Evolutionary conservation across 768 basidiomycete species (phyloP).

Genomic region (Lactarius vividus): DNA sequence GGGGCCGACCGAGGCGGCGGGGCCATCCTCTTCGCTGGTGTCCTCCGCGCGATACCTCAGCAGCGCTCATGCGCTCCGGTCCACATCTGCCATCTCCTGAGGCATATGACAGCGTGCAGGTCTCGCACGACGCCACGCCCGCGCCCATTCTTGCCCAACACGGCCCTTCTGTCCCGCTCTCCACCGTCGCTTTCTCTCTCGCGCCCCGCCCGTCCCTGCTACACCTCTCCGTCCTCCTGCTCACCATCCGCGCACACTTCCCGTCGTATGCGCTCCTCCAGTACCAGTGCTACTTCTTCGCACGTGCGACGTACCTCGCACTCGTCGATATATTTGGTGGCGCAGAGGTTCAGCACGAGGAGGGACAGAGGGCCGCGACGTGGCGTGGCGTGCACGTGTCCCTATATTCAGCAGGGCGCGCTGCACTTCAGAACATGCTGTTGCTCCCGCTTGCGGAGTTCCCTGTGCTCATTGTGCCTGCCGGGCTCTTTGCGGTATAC

Average conservation of each 20-base stretch:
- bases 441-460: conserved; percentile 25
- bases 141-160: conserved; percentile 18
- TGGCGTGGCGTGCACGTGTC: conserved; percentile 29
- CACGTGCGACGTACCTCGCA: conserved; percentile 22
- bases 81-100: neutral
- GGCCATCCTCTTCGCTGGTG: neutral
- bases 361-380: conserved; percentile 18
- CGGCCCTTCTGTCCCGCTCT: conserved; percentile 18
- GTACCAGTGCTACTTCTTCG: conserved; percentile 29
- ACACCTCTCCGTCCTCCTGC: conserved; percentile 26
- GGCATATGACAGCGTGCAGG: conserved; percentile 26
- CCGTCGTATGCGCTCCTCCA: conserved; percentile 26
- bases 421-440: conserved; percentile 28
- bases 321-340: conserved; percentile 21
- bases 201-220: conserved; percentile 19
- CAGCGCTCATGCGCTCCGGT: conserved; percentile 12
- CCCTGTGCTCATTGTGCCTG: conserved; percentile 25
- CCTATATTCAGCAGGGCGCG: conserved; percentile 21
- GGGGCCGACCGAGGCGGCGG: neutral
- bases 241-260: conserved; percentile 24
- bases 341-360: conserved; percentile 15
- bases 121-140: conserved; percentile 26
- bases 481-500: conserved; percentile 26
- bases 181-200: conserved; percentile 22
- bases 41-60: conserved; percentile 19